Evolutionary conservation across 176 grass and related monocot genomes (phyloP), one percentile per base, ranked within the genome.

Genomic region (Triticum turgidum): DNA sequence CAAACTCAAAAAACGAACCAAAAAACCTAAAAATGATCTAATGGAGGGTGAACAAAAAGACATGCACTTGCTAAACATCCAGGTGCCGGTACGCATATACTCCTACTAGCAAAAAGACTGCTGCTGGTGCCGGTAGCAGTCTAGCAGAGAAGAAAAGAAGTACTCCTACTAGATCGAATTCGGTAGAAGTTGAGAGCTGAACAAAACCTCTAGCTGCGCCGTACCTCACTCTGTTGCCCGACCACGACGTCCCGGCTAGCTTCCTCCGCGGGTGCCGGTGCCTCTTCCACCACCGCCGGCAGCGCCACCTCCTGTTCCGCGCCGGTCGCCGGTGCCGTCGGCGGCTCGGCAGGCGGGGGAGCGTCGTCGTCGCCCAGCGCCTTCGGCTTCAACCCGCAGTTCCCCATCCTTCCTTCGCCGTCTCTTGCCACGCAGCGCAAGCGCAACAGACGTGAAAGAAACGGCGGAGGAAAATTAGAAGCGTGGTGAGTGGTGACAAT

Each of bases 381-480:
- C 82, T 89, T 85, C 2, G 87, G 82, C 77, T 89, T 89, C 24
- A 21, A 7, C 76, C 56, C 87, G 13, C 87, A 85, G 87, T 80
- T 89, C 44, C 87, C 82, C 82, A 89, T 84, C 5, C 20, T 29
- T 10, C 49, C 7, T 29, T 27, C 1, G 10, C 39, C 0, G 41
- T 1, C 30, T 17, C 45, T 15, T 21, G 71, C 32, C 17, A 41
- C 51, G 33, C 45, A 41, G 24, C 74, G 21, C 29, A 73, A 39
- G 17, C 83, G 20, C 30, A 74, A 12, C 20, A 11, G 73, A 15
- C 21, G 33, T 41, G 42, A 29, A 63, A 2, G 65, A 62, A 29
- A 73, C 5, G 74, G 56, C 76, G 29, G 76, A 65, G 37, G 41
- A 32, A 41, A 58, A 30, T 33, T 49, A 56, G 32, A 54, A 25